Conservation (phyloP, 768 basidiomycete genomes). For the Termitomyces sp. region DNA sequence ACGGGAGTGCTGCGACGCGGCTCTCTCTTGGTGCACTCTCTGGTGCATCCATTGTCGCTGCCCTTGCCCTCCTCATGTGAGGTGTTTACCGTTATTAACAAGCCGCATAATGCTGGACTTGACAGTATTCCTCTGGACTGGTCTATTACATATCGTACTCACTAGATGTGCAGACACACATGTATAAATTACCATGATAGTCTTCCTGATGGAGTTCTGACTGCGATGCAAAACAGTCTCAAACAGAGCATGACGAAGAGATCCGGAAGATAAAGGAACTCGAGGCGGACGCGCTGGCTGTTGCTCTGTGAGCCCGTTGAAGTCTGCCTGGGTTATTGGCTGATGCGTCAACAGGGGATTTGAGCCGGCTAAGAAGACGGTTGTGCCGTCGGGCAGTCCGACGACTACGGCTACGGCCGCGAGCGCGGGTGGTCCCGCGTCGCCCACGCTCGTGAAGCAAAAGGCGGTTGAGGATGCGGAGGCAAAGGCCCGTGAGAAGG, state of each 20-base stretch:
- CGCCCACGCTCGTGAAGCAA: conserved; percentile 5
- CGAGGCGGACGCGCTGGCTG: conserved; percentile 82
- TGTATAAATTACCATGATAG: not conserved
- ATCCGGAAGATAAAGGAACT: conserved; percentile 78
- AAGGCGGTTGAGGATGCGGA: conserved; percentile 13
- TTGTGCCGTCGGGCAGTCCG: conserved; percentile 15
- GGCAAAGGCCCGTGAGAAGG: conserved; percentile 30
- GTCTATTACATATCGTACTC: not conserved
- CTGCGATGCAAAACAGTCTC: conserved; percentile 33
- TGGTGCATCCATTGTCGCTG: not conserved
- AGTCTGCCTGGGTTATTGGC: not conserved
- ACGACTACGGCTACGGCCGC: not conserved
- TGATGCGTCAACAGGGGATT: conserved; percentile 52
- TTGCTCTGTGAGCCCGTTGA: conserved; percentile 53
- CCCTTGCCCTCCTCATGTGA: conserved; percentile 1
- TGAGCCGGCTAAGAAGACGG: conserved; percentile 45
- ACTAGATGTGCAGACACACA: not conserved
- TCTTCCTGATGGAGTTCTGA: no score
- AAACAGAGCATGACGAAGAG: conserved; percentile 59
- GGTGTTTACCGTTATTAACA: not conserved
- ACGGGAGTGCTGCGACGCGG: not conserved
- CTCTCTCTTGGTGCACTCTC: conserved; percentile 1
- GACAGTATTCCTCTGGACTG: not conserved
- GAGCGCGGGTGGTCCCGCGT: not conserved
- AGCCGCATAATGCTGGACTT: not conserved